A percentile compares a stretch with the other conserved stretches of the same genome.
Evolutionary conservation across 2,329 filamentous ascomycete species (phyloP).

Genomic region (Penicillium rolfsii): DNA sequence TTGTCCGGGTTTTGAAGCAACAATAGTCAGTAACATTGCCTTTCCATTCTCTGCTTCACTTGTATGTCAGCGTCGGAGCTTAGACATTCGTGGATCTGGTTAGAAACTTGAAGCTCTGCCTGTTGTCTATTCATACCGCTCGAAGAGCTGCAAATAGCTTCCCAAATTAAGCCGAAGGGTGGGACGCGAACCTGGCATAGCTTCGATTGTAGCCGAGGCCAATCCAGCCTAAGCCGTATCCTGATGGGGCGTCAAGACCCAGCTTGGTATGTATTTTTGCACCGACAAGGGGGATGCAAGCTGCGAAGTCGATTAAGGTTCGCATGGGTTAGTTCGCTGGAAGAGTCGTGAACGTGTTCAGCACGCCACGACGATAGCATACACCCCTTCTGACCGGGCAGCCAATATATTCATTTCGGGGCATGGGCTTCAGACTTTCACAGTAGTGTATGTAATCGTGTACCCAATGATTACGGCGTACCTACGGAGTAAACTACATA

Average conservation of each 20-base stretch:
- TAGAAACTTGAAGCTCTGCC: background rate
- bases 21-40: background rate
- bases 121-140: background rate
- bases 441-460: conserved; percentile 16
- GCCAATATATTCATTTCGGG: conserved; percentile 24
- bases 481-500: conserved; percentile 1
- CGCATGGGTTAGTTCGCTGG: background rate
- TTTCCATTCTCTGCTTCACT: background rate
- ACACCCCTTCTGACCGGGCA: background rate
- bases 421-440: background rate
- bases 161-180: conserved; percentile 31
- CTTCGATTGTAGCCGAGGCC: conserved; percentile 22
- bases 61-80: background rate
- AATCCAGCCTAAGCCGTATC: conserved; percentile 17
- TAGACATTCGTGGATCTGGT: background rate
- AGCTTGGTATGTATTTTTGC: conserved; percentile 15
- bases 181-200: conserved; percentile 37
- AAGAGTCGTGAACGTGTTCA: conserved; percentile 2
- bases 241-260: conserved; percentile 10
- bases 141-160: conserved; percentile 15
- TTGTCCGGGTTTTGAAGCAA: background rate
- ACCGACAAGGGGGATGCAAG: conserved; percentile 11
- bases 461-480: conserved; percentile 9
- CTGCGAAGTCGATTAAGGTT: background rate
- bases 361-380: background rate